Evolutionary conservation across 75 land plant genomes (phyloP), one percentile per base, ranked within the genome.

Genomic region (Pinus albicaulis): DNA sequence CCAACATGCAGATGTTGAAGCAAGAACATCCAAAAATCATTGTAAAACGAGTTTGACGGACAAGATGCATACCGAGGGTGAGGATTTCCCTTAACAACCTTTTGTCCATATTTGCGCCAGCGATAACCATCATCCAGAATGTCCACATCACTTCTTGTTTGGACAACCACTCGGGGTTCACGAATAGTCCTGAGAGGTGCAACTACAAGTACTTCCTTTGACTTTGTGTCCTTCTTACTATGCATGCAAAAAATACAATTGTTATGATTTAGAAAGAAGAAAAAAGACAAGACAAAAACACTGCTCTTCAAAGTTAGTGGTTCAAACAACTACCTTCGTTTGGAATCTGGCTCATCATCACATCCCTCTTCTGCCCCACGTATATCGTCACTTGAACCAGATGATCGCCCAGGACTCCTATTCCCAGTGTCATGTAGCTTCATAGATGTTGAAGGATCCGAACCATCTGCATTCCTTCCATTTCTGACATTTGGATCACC

Each of bases 281-380:
- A 23, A 59, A 59, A 20, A 16, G 23, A 7, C 61, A 48, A 10
- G 10, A 48, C 12, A 48, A 48, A 48, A 10, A 48, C 53, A 48
- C 1, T 48, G 53, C 2, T 48, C 11, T 10, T 48, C 53, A 48
- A 48, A 10, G 11, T 10, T 48, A 10, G 12, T 41, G 53, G 48
- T 68, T 68, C 52, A 41, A 68, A 68, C 48, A 68, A 22, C 20
- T 77, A 93, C 96, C 94, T 91, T 81, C 89, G 86, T 76, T 89
- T 93, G 31, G 83, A 81, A 75, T 83, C 85, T 15, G 85, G 82
- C 75, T 87, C 88, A 58, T 82, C 85, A 57, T 89, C 92, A 44
- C 80, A 78, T 48, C 75, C 82, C 41, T 81, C 89, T 77, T 80
- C 84, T 60, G 61, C 85, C 25, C 76, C 86, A 36, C 71, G 80